Conservation (phyloP, 2,329 filamentous ascomycete genomes). For the Grosmannia clavigera region DNA sequence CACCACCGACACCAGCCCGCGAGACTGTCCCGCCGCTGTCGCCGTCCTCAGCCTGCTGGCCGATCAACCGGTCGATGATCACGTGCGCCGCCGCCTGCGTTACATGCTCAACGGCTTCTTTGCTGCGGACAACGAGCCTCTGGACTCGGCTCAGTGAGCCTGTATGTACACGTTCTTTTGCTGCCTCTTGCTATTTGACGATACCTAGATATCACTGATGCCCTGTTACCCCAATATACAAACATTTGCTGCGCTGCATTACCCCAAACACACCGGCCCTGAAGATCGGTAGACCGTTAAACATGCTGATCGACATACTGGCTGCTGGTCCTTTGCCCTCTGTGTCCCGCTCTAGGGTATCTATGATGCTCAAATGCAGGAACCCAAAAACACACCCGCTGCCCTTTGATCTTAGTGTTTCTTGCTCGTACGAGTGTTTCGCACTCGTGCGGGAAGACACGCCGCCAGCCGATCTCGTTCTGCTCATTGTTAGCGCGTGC, state of each 20-base stretch:
- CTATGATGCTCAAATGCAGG: neutral
- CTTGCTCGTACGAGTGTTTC: slow-evolving; percentile 24
- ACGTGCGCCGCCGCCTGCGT: slow-evolving; percentile 30
- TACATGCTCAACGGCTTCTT: slow-evolving; percentile 36
- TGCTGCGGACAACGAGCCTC: neutral
- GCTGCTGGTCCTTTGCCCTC: neutral
- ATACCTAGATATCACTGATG: neutral
- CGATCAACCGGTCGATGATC: slow-evolving; percentile 26
- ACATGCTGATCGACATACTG: no score
- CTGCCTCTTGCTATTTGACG: neutral
- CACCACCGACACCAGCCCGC: neutral
- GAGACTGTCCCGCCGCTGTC: slow-evolving; percentile 25
- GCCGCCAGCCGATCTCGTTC: slow-evolving; percentile 41
- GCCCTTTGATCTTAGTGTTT: slow-evolving; percentile 4
- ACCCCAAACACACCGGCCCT: neutral
- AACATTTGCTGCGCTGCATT: neutral
- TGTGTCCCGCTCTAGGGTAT: neutral
- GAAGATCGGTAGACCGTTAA: no score
- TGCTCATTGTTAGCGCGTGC: slow-evolving; percentile 15
- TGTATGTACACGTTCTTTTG: neutral
- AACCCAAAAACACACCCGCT: neutral
- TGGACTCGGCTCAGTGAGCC: neutral
- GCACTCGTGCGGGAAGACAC: slow-evolving; percentile 44
- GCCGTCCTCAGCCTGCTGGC: slow-evolving; percentile 39
- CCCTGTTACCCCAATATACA: neutral